Evolutionary conservation across 495 filamentous ascomycete genomes (phyloP), one percentile per base, ranked within the genome.

Genomic region (Cladorrhinum samala): DNA sequence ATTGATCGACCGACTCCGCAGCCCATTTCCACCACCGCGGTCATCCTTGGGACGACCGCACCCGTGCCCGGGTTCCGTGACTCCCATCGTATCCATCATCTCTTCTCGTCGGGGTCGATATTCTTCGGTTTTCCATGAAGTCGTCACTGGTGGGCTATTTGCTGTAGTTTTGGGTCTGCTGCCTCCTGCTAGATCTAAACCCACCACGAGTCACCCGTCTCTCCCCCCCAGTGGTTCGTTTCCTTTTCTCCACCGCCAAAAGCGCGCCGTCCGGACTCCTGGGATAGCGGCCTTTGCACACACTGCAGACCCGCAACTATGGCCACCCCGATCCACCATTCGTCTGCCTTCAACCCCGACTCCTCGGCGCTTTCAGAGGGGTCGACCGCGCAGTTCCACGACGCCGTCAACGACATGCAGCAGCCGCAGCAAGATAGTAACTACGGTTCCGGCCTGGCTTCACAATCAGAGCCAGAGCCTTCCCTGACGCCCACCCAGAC

Each of bases 371-470:
- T 73, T 16, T 69, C 70, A 16, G 63, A 68, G 56, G 76, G 72
- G 64, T 74, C 76, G 56, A 65, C 68, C 55, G 74, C 63, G 66
- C 72, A 77, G 54, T 77, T 75, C 55, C 72, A 72, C 70, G 70
- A 75, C 75, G 66, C 71, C 44, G 57, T 77, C 56, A 72, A 73
- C 55, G 72, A 75, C 59, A 75, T 61, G 53, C 76, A 73, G 74
- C 75, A 77, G 52, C 75, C 67, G 25, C 71, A 77, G 41, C 69
- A 63, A 25, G 21, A 33, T 33, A 33, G 11, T 33, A 33, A 33
- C 19, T 40, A 11, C 25, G 17, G 36, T 30, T 21, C 33, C 42
- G 25, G 51, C n/a, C 24, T 39, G 27, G 27, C 27, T 11, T 33
- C 27, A 11, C 27, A 5, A 33, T 33, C 27, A 33, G 27, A 46